A percentile compares a stretch with the other conserved stretches of the same genome.
Conservation (phyloP, 345 rosid genomes). For the Capsella bursapastoris region DNA sequence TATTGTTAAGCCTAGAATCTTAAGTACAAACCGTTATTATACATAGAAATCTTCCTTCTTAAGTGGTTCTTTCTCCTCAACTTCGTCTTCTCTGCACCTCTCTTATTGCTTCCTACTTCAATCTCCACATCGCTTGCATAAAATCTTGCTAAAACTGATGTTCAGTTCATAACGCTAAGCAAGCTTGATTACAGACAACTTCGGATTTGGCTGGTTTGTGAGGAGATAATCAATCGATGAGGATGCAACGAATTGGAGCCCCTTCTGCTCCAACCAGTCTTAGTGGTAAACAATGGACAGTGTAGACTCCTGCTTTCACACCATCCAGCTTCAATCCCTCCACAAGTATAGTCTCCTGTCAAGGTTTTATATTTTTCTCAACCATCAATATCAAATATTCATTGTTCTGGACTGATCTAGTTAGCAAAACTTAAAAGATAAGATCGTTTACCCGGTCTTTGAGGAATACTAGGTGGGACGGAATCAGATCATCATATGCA, state of each 20-base stretch:
- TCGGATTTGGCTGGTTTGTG: not conserved
- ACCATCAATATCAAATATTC: conserved; percentile 14
- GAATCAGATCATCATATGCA: conserved; percentile 55
- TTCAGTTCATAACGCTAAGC: not conserved
- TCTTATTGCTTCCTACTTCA: conserved; percentile 28
- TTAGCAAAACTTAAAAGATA: not conserved
- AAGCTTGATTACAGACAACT: not conserved
- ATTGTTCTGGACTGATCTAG: conserved; percentile 10
- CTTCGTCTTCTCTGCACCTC: conserved; percentile 19
- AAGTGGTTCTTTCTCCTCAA: conserved; percentile 9
- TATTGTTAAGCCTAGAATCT: conserved; percentile 6
- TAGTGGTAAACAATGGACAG: conserved; percentile 74
- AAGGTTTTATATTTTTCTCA: not conserved
- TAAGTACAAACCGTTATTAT: not conserved
- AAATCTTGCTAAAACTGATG: not conserved
- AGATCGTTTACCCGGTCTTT: conserved; percentile 50
- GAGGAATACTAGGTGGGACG: conserved; percentile 55
- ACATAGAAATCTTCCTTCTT: not conserved
- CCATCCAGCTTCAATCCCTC: conserved; percentile 74
- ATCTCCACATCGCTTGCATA: conserved; percentile 6
- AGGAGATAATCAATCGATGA: conserved; percentile 50
- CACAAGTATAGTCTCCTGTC: conserved; percentile 66
- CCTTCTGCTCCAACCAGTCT: conserved; percentile 77
- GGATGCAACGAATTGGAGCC: conserved; percentile 76
- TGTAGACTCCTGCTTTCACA: conserved; percentile 63